A percentile compares a stretch with the other conserved stretches of the same genome.
phyloP scores from a whole-genome alignment of 805 yeast species.

The Saturnispora quitensis region DNA sequence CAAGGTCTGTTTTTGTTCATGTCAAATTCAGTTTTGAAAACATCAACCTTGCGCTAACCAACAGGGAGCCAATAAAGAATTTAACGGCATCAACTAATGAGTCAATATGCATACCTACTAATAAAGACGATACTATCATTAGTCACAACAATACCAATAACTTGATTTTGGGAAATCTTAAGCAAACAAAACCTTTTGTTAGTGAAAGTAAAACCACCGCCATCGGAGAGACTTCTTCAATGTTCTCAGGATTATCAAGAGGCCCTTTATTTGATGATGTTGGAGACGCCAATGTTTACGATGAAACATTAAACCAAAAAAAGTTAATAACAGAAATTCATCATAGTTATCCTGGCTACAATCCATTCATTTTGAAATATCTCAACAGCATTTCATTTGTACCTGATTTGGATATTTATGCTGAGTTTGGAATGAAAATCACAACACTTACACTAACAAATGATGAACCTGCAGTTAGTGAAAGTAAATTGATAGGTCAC shows the following conservation, averaged over 20 bases:
- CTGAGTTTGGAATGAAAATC: slow-evolving; percentile 53
- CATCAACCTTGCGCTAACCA: not conserved
- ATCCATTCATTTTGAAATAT: slow-evolving; percentile 52
- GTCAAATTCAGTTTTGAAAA: slow-evolving; percentile 20
- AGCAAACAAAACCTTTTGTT: slow-evolving; percentile 9
- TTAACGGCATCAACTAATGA: not conserved
- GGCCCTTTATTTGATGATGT: slow-evolving; percentile 15
- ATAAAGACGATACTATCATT: not conserved
- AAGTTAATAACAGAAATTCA: slow-evolving; percentile 21
- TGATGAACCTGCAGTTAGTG: not conserved
- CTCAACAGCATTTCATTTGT: slow-evolving; percentile 44
- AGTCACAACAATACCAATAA: not conserved
- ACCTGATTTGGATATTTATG: slow-evolving; percentile 49
- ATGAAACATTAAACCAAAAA: slow-evolving; percentile 21
- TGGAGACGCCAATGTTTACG: slow-evolving; percentile 17
- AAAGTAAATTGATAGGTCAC: slow-evolving; percentile 41
- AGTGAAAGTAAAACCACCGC: slow-evolving; percentile 17
- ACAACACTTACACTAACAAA: not conserved
- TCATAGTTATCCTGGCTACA: slow-evolving; percentile 60
- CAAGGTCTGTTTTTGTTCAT: slow-evolving; percentile 46
- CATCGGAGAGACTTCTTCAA: slow-evolving; percentile 16
- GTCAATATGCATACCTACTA: not conserved
- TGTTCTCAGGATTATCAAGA: not conserved
- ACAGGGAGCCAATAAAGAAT: not conserved
- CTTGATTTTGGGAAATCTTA: slow-evolving; percentile 1